Evolutionary conservation across 495 filamentous ascomycete species (phyloP), one percentile per base, ranked within the genome.

Genomic region (Penicillium argentinense): DNA sequence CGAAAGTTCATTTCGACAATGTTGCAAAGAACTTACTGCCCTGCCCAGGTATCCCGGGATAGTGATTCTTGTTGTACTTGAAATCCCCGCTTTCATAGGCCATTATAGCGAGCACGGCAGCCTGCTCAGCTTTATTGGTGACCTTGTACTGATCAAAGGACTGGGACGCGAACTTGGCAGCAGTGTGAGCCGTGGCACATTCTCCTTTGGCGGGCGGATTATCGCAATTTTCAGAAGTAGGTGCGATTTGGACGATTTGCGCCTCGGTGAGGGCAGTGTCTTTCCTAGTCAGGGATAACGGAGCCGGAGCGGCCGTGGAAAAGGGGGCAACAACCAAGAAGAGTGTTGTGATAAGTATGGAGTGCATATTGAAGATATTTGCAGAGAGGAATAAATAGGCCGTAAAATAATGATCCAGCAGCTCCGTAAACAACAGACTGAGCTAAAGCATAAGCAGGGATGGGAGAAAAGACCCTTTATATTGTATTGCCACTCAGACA

Each of bases 41-140:
- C 60, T 96, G 87, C 1, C 88, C 90, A 0, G 51, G 76, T 26
- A 43, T 63, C 3, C 81, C 76, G 5, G 87, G 84, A 44, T 59
- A 76, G 50, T 83, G 73, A 53, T 88, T 87, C 56, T 73, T 73
- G 54, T 82, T 88, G 70, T 76, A 86, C 57, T 80, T 75, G 66
- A 88, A 85, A 22, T 87, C 76, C 26, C 42, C 79, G 16, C 74
- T 80, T 64, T 96, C 90, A 62, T 81, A 81, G 4, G 81, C 79
- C 59, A 89, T 85, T 27, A 84, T 53, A 2, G 75, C 66, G 43
- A 88, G 53, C 8, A 89, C 45, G 9, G 80, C 87, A 2, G 87
- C 82, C 42, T 83, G 80, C 56, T 86, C 79, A 3, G 66, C 76
- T 0, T 69, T 59, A 21, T 62, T 67, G 25, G 60, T 72, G 30